Base-by-base conservation (phyloP, 306 rosid genomes). In the Sechiopsis laciniata region DNA sequence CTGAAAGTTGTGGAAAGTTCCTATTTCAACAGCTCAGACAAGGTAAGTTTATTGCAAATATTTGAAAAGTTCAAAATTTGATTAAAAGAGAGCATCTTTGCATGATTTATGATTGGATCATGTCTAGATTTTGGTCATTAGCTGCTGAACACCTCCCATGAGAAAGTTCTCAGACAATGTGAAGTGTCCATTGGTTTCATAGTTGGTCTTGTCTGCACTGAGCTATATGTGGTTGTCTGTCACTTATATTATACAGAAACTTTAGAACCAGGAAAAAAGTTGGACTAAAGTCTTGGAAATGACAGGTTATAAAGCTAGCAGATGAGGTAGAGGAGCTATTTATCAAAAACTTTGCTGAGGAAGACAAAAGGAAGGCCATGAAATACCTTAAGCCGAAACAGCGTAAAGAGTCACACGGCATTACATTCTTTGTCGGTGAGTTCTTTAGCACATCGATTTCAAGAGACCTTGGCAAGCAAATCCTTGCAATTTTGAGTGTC, bases 1-100 rank as follows among this genome's bases (percentile, higher is more conserved):
- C 92, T 89, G 16, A 95, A 88, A 88, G 97, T 84, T 35, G 97
- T 91, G 59, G 99, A 95, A 86, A 91, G 87, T 78, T 91, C 99
- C 42, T 95, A 91, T 76, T 95, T 91, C 90, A 89, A 89, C 86
- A 84, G 92, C 79, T 95, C 99, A 37, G 93, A 95, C 85, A 91
- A 89, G 99, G 99, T 89, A 89, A 79, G 24, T 66, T 66, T 2
- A 46, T 37, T 74, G 56, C 65, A 54, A 61, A 15, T 29, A 35
- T 29, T 46, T 14, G 53, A 40, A 57, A 62, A 57, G 51, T 72
- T 62, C 80, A 77, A 80, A 57, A 9, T 7, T 42, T 42, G 48
- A 42, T 42, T 7, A 71, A 57, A 73, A 68, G 50, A 61, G 54
- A 66, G 40, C 42, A 55, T 5, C 21, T 80, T 53, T 82, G 57